Evolutionary conservation across 1,139 yeast genomes (phyloP), one percentile per base, ranked within the genome.

Genomic region (Scheffersomyces cryptocercus): DNA sequence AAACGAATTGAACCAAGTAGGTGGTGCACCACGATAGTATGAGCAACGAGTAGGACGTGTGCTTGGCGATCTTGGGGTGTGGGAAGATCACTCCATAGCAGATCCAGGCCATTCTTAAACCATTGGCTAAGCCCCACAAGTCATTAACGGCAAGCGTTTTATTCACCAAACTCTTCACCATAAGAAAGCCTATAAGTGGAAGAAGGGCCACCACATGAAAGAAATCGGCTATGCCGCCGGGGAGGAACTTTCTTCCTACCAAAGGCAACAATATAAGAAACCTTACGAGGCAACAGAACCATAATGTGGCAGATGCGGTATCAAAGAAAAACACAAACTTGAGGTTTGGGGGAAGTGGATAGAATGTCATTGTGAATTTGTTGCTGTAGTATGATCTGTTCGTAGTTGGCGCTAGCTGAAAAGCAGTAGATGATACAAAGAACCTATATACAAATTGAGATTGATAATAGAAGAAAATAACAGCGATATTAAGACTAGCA

Each of bases 181-280:
- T 41, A 15, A 64, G 42, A 37, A 64, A 54, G 4, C 64, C 67
- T 1, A 64, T 40, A 15, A 70, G 50, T 4, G 78, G 77, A 5
- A 64, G 47, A 30, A 68, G 47, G 2, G 78, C 55, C 16, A 73
- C 73, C n/a, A 67, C 65, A 43, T 77, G 78, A 52, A 81, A 79
- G 64, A 81, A 82, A 51, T 79, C 85, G 39, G 86, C 87, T 11
- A 84, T 81, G 1, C 89, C 89, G 7, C 85, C 88, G 1, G 88
- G 85, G 28, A 84, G 61, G 53, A 81, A 84, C 50, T 68, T 70
- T 36, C 79, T 62, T 1, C 88, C 87, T 7, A 82, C 88, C 24
- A 84, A 61, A 2, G 87, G 88, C 38, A 81, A 65, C 29, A 84
- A 64, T 3, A 82, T 62, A 11, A 73, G 44, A 50, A 82, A 73